Base-by-base conservation (phyloP, 2,329 filamentous ascomycete genomes). In the Periconia sp. region DNA sequence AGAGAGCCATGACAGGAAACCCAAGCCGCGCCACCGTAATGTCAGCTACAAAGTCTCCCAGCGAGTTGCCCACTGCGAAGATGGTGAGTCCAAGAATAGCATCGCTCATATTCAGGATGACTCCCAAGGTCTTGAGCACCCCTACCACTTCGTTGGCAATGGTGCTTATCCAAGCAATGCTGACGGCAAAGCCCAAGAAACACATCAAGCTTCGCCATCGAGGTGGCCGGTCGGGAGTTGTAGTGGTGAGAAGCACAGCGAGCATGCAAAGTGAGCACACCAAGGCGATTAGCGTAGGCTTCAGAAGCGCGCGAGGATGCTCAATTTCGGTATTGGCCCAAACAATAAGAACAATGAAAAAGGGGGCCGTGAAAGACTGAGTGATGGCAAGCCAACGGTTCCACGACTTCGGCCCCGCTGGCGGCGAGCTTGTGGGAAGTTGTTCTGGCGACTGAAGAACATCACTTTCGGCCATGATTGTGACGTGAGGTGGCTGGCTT, bases 91-190 rank as follows among this genome's bases (percentile, higher is more conserved):
- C 94, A 9, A 99, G 80, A 50, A 99, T 89, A 4, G 94, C 94
- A 70, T 99, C 94, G 12, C 88, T 94, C 65, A 99, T 99, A 61
- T 88, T 86, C 42, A 96, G 76, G 36, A 99, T 89, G 21, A 97
- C 88, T 7, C 94, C 94, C 35, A 97, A 77, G 1, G 94, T 88
- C 72, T 99, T 97, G 52, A 99, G 80, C 5, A 96, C 88, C 22
- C 90, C 92, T 4, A 99, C 94, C 4, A 99, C 94, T 74, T 99
- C 92, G 24, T 90, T 89, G 2, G 94, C 92, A 57, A 99, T 91
- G 1, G 90, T 94, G 26, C 90, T 94, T 57, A 97, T 96, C 94
- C 95, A 99, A 17, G 89, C 88, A 43, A 97, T 94, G 49, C 88
- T 85, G 45, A 97, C 95, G 7, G 87, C 76, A 64, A 99, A 99